phyloP scores from a whole-genome alignment of 768 basidiomycete species.

The Boletus rufocinnamomeus region DNA sequence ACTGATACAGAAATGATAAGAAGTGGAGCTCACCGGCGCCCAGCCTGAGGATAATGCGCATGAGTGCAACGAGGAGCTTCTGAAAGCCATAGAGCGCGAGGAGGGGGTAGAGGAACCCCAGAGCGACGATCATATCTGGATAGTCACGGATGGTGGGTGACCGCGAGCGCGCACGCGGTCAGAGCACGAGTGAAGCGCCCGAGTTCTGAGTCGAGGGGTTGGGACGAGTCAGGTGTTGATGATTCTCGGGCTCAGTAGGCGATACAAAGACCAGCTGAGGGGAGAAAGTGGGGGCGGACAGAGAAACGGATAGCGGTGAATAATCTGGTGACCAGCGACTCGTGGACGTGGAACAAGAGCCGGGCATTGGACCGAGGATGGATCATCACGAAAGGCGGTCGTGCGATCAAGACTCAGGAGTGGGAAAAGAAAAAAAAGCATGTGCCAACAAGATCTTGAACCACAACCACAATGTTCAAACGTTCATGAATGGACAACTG shows the following conservation, averaged over 20 bases:
- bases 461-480: not conserved
- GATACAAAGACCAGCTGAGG: not conserved
- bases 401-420: not conserved
- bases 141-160: not conserved
- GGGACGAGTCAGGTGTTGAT: not conserved
- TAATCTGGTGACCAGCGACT: not conserved
- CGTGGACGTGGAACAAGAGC: not conserved
- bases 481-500: not conserved
- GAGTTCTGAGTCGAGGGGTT: not conserved
- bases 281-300: too few relatives aligned
- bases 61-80: constrained; percentile 9
- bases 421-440: not conserved
- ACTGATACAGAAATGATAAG: not conserved
- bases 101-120: constrained; percentile 23
- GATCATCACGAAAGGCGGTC: not conserved
- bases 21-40: constrained; percentile 14
- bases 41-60: constrained; percentile 5
- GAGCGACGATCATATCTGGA: constrained; percentile 28
- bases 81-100: constrained; percentile 24
- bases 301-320: not conserved
- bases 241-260: not conserved
- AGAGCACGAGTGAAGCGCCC: not conserved
- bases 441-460: not conserved
- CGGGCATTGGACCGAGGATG: not conserved
- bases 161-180: not conserved